Evolutionary conservation across 306 rosid genomes (phyloP), one percentile per base, ranked within the genome.

Genomic region (Vicia villosa): DNA sequence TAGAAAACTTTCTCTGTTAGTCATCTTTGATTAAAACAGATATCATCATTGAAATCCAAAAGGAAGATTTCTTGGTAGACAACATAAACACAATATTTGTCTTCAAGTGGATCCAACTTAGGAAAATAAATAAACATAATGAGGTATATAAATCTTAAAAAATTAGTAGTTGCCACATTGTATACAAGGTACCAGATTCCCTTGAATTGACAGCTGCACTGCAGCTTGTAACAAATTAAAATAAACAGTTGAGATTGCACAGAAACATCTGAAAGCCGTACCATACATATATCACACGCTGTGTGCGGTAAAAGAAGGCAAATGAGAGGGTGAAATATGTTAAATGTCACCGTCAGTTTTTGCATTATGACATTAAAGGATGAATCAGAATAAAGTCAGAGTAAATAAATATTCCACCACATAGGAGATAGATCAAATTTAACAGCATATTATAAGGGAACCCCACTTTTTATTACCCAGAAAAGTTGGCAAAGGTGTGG

Each of bases 401-500:
- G 20, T 34, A 45, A 67, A 55, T 73, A 68, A 73, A 73, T 78
- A 49, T 28, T 22, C 22, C 41, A 52, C 73, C 26, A 55, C 50
- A 62, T 34, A 49, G n/a, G 4, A 40, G 58, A 63, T 56, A 26
- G 21, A 67, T 5, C 15, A 65, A 57, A 65, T 72, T 26, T 22
- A 61, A 67, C 13, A 68, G 32, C 50, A 68, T 62, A 43, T 72
- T 72, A 62, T 52, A 54, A 54, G 50, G 65, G 78, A 56, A 74
- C 64, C 77, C 78, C 78, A 69, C 78, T 12, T 22, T 57, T 63
- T 17, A 34, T 76, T 57, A 62, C 82, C 73, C 72, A 52, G 7
- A 76, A 78, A 69, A 58, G 73, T 76, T 28, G 85, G 76, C 75
- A 76, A 76, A 46, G 73, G 74, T 47, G 51, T 78, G 65, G 64